These are phyloP conservation scores for Aspergillus ruber DNA, from an alignment of 2,329 filamentous ascomycete species.

Conservation along the genomic window DNA sequence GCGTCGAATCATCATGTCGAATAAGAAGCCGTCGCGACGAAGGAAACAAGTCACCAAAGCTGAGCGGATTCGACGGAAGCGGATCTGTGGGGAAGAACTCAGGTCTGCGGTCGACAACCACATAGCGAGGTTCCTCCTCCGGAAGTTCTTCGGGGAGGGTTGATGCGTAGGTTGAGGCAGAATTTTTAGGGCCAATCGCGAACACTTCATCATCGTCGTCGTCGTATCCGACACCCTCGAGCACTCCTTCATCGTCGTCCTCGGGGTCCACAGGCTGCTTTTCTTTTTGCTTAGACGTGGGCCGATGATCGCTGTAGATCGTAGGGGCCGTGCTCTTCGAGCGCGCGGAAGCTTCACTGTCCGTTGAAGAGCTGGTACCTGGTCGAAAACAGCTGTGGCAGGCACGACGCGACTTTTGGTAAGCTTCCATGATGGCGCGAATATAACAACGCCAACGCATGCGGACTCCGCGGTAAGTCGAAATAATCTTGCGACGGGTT, in stretches of 20 bases:
- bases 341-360: conserved; percentile 30
- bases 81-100: conserved; percentile 60
- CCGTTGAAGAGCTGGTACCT: conserved; percentile 29
- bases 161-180: conserved; percentile 75
- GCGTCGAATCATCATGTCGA: conserved; percentile 80
- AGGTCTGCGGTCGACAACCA: conserved; percentile 44
- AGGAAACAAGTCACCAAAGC: conserved; percentile 81
- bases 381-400: conserved; percentile 8
- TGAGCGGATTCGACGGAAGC: conserved; percentile 68
- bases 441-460: conserved; percentile 3
- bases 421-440: conserved; percentile 22
- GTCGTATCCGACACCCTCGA: background rate
- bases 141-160: conserved; percentile 53
- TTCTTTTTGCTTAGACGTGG: conserved; percentile 18
- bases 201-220: conserved; percentile 6
- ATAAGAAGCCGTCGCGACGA: conserved; percentile 74
- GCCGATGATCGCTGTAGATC: conserved; percentile 27
- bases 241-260: conserved; percentile 7
- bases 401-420: conserved; percentile 19
- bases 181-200: conserved; percentile 42
- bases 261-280: conserved; percentile 11
- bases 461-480: conserved; percentile 5
- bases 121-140: conserved; percentile 45
- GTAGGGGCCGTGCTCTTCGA: conserved; percentile 38
- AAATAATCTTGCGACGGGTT: background rate